Evolutionary conservation across 2,329 filamentous ascomycete genomes (phyloP).

Genomic region (Trichophyton equinum): DNA sequence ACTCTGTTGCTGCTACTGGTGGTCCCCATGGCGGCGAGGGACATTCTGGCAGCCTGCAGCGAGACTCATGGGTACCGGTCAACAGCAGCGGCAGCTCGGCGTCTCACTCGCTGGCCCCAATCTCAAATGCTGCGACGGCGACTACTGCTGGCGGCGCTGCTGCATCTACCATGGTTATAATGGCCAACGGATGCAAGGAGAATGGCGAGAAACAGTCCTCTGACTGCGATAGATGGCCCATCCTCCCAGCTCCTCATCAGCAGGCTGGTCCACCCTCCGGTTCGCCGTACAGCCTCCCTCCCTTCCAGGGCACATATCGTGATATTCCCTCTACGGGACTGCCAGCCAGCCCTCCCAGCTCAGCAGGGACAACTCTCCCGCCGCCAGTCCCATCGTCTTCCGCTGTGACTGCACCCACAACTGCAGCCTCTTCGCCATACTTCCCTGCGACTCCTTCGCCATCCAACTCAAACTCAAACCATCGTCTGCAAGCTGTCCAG

Average conservation of each 20-base stretch:
- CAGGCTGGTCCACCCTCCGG: background rate
- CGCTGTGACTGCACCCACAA: slow-evolving; percentile 15
- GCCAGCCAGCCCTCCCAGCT: background rate
- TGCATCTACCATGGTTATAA: background rate
- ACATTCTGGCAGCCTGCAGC: slow-evolving; percentile 22
- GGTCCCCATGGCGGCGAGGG: slow-evolving; percentile 5
- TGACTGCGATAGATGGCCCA: slow-evolving; percentile 10
- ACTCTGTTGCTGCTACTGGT: background rate
- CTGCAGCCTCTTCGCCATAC: slow-evolving; percentile 20
- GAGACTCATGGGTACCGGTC: slow-evolving; percentile 32
- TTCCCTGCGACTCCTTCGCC: slow-evolving; percentile 22
- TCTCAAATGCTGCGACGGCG: slow-evolving; percentile 11
- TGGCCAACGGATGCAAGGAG: background rate
- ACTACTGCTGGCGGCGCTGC: slow-evolving; percentile 15
- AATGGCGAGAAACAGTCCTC: slow-evolving; percentile 2
- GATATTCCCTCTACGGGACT: slow-evolving; percentile 18
- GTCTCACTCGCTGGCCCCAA: slow-evolving; percentile 21
- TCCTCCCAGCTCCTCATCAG: slow-evolving; percentile 4
- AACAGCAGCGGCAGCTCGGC: slow-evolving; percentile 22
- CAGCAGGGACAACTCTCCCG: background rate
- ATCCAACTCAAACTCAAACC: slow-evolving; percentile 16
- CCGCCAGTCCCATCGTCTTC: slow-evolving; percentile 25
- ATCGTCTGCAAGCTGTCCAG: slow-evolving; percentile 25
- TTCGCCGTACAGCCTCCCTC: slow-evolving; percentile 17
- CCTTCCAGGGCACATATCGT: slow-evolving; percentile 21